Percentiles rank a stretch among this genome's conserved stretches.
Conservation (phyloP, 2,329 filamentous ascomycete species). For the Cercospora brassicicola region DNA sequence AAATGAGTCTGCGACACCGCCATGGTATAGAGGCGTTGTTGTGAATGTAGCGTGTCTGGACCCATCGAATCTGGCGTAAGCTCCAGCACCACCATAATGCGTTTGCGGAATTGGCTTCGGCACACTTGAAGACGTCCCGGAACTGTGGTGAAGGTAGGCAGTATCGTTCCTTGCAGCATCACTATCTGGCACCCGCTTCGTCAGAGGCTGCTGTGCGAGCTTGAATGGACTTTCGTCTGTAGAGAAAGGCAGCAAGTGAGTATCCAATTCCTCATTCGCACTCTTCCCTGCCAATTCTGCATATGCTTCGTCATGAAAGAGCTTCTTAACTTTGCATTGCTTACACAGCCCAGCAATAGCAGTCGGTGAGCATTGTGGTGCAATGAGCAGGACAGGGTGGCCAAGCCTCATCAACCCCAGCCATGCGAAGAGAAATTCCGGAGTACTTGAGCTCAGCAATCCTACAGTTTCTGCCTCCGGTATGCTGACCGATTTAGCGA, state of each 20-base stretch:
- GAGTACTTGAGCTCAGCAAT: constrained; percentile 57
- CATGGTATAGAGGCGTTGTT: constrained; percentile 66
- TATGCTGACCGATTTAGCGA: constrained; percentile 26
- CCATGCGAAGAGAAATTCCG: constrained; percentile 61
- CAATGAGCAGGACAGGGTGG: constrained; percentile 57
- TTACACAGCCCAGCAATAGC: constrained; percentile 58
- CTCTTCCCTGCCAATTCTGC: constrained; percentile 33
- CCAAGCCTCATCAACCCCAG: constrained; percentile 60
- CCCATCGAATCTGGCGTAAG: constrained; percentile 52
- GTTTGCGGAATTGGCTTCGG: constrained; percentile 64
- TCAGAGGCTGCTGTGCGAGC: not conserved
- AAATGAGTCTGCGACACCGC: constrained; percentile 63
- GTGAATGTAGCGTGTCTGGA: constrained; percentile 57
- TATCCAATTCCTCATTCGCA: not conserved
- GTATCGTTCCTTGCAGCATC: constrained; percentile 42
- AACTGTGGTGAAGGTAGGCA: constrained; percentile 64
- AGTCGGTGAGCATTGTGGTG: constrained; percentile 49
- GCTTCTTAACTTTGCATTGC: constrained; percentile 43
- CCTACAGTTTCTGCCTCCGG: constrained; percentile 46
- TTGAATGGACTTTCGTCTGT: constrained; percentile 13
- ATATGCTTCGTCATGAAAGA: constrained; percentile 52
- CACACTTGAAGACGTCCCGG: constrained; percentile 63
- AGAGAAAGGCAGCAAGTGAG: constrained; percentile 22
- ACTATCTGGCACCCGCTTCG: not conserved
- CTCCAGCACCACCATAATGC: constrained; percentile 57